These are phyloP conservation scores for Saxophila tyrrhenica DNA, from an alignment of 495 filamentous ascomycete species.

Conservation along the genomic window DNA sequence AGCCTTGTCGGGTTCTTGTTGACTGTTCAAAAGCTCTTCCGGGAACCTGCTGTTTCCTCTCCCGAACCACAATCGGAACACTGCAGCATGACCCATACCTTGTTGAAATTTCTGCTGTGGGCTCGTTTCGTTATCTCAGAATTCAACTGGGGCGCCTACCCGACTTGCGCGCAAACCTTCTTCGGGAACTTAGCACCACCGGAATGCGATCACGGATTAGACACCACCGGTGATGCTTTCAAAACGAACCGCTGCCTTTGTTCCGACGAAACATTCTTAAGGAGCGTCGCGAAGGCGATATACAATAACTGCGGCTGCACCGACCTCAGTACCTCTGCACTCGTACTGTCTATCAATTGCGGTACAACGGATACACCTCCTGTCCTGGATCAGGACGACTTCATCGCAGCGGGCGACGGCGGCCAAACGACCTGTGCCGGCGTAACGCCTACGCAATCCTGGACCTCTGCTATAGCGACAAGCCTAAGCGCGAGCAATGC, in stretches of 20 bases:
- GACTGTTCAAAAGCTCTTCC: no score
- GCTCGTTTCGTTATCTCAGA: background rate
- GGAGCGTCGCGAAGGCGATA: background rate
- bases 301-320: background rate
- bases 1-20: no score
- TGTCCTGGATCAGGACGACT: background rate
- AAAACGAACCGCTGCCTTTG: background rate
- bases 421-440: background rate
- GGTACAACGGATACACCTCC: background rate
- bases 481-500: background rate
- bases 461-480: background rate
- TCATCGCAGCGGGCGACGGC: background rate
- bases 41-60: no score
- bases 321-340: background rate
- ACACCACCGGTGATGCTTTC: background rate
- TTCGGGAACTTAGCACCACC: background rate
- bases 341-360: background rate
- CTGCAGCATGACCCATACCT: no score
- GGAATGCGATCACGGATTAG: background rate
- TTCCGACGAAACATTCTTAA: background rate
- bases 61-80: no score
- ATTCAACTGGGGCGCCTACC: background rate
- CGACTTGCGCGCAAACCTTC: background rate
- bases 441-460: background rate
- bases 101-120: background rate